Base-by-base conservation (phyloP, 164 flowering plant species). In the Annona squamosa region DNA sequence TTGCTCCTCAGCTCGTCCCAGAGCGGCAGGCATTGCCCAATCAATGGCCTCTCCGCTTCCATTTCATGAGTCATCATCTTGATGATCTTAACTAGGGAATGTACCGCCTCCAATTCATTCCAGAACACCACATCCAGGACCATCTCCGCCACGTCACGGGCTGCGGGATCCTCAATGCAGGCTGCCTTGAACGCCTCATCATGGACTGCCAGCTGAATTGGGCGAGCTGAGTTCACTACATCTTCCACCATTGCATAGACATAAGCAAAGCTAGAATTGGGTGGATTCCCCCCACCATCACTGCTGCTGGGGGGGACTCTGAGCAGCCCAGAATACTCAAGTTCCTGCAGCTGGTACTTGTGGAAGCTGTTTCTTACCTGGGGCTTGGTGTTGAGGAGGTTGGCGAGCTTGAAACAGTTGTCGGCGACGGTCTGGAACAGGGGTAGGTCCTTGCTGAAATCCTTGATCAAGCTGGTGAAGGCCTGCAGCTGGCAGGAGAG, bases 11-110 rank as follows among this genome's bases (percentile, higher is more conserved):
- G 86, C 41, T 91, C 94, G 46, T 92, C 87, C 98, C 97, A 94
- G 1, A 94, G 83, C 1, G 93, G 93, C 52, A 94, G 87, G 77
- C 98, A 94, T 83, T 88, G 89, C 69, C 97, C 97, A 3, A 92
- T 85, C 13, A 90, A 71, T 12, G 97, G 97, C 83, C 93, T 84
- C 75, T 92, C 98, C 13, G 79, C 64, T 77, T 95, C 97, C 67
- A 95, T 89, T 37, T 89, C 92, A 46, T 80, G 86, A 73, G 92
- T 87, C 91, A 88, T 88, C 66, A 79, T 86, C 72, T 81, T 89
- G 37, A 96, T 71, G 80, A 96, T 62, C 78, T 88, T 89, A 43
- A 91, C 85, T 45, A 96, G 76, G 0, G 94, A 83, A 63, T 83
- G 85, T 10, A 83, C 95, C 1, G 98, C 97, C 59, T 91, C 94